phyloP scores from a whole-genome alignment of 345 rosid genomes.

The Rhizophora mangle region DNA sequence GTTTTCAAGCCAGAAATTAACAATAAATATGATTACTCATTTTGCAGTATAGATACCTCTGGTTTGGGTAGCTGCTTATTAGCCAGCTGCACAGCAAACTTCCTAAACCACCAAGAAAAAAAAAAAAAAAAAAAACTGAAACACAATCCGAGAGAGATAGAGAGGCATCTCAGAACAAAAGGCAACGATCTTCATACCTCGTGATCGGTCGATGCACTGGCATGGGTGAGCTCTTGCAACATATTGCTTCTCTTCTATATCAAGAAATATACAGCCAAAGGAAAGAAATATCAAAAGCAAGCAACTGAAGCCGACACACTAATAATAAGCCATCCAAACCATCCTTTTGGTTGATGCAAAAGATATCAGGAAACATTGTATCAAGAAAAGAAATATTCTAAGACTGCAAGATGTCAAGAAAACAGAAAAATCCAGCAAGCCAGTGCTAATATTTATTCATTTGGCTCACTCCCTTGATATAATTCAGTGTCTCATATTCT shows the following conservation, averaged over 20 bases:
- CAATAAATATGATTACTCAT: slow-evolving; percentile 3
- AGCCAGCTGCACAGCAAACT: slow-evolving; percentile 76
- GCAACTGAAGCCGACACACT: neutral
- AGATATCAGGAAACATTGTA: too few species aligned
- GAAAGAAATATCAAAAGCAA: neutral
- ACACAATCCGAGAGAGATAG: neutral
- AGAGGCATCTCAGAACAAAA: neutral
- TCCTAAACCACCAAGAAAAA: slow-evolving; percentile 43
- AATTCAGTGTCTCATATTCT: too few species aligned
- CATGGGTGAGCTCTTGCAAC: slow-evolving; percentile 48
- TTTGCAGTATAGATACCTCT: slow-evolving; percentile 36
- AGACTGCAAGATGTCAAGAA: too few species aligned
- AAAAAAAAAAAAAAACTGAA: neutral
- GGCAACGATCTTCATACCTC: slow-evolving; percentile 42
- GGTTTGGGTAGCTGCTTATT: slow-evolving; percentile 49
- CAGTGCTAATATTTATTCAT: too few species aligned
- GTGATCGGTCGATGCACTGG: slow-evolving; percentile 81
- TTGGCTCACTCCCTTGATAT: too few species aligned
- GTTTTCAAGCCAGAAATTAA: neutral
- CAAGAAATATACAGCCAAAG: neutral
- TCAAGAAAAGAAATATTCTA: too few species aligned
- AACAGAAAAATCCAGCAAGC: too few species aligned
- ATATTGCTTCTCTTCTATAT: slow-evolving; percentile 43
- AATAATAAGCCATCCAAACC: slow-evolving; percentile 2
- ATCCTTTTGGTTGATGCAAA: too few species aligned